These are phyloP conservation scores for Zalaria obscura DNA, from an alignment of 2,329 filamentous ascomycete genomes.

Conservation along the genomic window DNA sequence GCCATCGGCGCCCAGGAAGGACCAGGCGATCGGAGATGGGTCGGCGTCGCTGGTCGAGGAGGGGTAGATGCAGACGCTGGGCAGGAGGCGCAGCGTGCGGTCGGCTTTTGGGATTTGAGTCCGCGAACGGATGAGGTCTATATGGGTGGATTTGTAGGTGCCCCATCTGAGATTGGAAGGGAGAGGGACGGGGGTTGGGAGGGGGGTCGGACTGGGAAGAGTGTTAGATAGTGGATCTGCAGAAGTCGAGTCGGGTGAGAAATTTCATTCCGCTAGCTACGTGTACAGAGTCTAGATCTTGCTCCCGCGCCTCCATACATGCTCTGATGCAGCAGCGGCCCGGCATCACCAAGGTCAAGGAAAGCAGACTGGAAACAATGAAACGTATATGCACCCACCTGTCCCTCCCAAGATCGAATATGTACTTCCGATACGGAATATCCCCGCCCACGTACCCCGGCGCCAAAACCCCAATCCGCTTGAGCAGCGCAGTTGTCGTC, in stretches of 20 bases:
- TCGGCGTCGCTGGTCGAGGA: conserved; percentile 23
- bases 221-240: neutral
- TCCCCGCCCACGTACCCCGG: conserved; percentile 5
- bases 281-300: no score
- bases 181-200: conserved; percentile 18
- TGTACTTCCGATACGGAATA: conserved; percentile 6
- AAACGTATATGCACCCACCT: neutral
- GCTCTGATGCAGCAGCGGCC: no score
- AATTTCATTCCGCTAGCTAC: no score
- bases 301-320: no score
- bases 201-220: neutral
- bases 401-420: conserved; percentile 6
- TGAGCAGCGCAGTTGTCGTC: conserved; percentile 10
- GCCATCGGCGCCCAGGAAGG: conserved; percentile 47
- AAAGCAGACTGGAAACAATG: neutral
- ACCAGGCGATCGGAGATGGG: conserved; percentile 48
- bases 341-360: no score
- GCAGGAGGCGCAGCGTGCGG: conserved; percentile 26
- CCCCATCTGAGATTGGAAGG: conserved; percentile 43
- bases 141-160: conserved; percentile 35
- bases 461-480: conserved; percentile 10
- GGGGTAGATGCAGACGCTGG: conserved; percentile 20
- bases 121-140: conserved; percentile 38
- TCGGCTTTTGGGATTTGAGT: conserved; percentile 44
- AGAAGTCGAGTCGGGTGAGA: no score